A percentile compares a stretch with the other conserved stretches of the same genome.
Evolutionary conservation across 2,329 filamentous ascomycete genomes (phyloP).

Genomic region (Coniella vitis): DNA sequence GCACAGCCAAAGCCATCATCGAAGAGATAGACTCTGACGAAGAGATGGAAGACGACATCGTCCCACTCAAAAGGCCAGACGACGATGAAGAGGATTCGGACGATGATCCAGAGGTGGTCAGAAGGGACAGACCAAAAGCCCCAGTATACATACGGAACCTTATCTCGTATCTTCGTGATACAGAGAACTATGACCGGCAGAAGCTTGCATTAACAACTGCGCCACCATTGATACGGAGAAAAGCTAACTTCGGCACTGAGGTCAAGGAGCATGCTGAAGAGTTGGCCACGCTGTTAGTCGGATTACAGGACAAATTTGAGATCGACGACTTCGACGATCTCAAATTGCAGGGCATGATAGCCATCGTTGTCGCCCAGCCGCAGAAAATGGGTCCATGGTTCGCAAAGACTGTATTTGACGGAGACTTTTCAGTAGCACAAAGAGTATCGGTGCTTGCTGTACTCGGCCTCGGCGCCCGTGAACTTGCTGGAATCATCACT

Average conservation of each 20-base stretch:
- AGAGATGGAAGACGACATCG: slow-evolving; percentile 60
- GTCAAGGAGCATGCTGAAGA: slow-evolving; percentile 78
- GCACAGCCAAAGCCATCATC: slow-evolving; percentile 40
- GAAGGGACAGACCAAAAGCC: slow-evolving; percentile 71
- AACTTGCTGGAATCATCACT: slow-evolving; percentile 70
- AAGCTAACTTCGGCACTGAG: slow-evolving; percentile 82
- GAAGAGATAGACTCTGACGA: slow-evolving; percentile 59
- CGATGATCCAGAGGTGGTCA: slow-evolving; percentile 82
- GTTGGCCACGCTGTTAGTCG: slow-evolving; percentile 67
- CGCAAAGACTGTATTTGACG: slow-evolving; percentile 77
- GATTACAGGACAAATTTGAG: slow-evolving; percentile 80
- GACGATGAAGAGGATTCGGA: slow-evolving; percentile 88
- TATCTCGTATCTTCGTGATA: slow-evolving; percentile 69
- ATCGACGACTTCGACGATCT: slow-evolving; percentile 70
- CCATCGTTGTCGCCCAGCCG: slow-evolving; percentile 70
- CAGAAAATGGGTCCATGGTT: slow-evolving; percentile 77
- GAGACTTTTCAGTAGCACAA: slow-evolving; percentile 84
- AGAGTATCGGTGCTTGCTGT: slow-evolving; percentile 75
- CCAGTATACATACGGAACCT: slow-evolving; percentile 90
- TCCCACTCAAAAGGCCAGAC: slow-evolving; percentile 77
- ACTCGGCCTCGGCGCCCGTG: slow-evolving; percentile 73
- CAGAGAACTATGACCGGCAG: slow-evolving; percentile 79
- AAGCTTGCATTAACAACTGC: slow-evolving; percentile 72
- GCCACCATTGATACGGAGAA: slow-evolving; percentile 75
- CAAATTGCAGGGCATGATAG: slow-evolving; percentile 73